Evolutionary conservation across 441 rosid genomes (phyloP).

Genomic region (Flueggea neowawraea): DNA sequence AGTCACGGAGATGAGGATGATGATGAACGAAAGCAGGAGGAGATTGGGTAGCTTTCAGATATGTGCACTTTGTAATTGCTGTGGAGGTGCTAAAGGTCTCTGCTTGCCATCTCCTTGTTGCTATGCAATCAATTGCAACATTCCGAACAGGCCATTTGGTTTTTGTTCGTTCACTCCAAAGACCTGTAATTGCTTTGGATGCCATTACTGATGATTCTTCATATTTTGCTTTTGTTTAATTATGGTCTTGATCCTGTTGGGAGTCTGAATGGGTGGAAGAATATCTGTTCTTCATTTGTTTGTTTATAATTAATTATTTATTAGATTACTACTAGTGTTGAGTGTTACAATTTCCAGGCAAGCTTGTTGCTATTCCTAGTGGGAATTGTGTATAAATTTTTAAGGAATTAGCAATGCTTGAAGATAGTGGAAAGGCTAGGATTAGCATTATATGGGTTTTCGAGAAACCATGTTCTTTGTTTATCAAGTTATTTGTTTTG

Average conservation of each 20-base stretch:
- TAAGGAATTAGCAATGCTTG: constrained; percentile 24
- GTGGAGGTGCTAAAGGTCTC: constrained; percentile 81
- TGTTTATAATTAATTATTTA: constrained; percentile 31
- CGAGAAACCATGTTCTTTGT: constrained; percentile 18
- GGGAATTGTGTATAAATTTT: constrained; percentile 33
- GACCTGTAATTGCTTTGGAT: constrained; percentile 93
- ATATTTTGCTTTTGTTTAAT: constrained; percentile 11
- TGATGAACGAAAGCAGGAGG: constrained; percentile 76
- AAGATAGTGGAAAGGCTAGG: constrained; percentile 12
- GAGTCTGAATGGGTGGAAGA: constrained; percentile 40
- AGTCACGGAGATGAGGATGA: constrained; percentile 57
- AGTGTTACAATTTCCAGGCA: constrained; percentile 9
- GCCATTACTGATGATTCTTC: constrained; percentile 56
- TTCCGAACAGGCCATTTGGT: constrained; percentile 96
- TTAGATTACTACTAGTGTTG: constrained; percentile 8
- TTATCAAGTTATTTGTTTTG: constrained; percentile 10
- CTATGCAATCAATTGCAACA: constrained; percentile 96
- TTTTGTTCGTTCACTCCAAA: constrained; percentile 97
- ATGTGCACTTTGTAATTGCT: constrained; percentile 95
- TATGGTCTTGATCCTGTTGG: constrained; percentile 18
- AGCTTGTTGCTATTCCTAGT: constrained; percentile 30
- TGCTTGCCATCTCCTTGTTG: constrained; percentile 96
- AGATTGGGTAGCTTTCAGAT: constrained; percentile 82
- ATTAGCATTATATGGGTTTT: constrained; percentile 14
- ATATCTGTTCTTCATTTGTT: constrained; percentile 53